Base-by-base conservation (phyloP, 2,329 filamentous ascomycete species). In the Fusarium bactridioides region DNA sequence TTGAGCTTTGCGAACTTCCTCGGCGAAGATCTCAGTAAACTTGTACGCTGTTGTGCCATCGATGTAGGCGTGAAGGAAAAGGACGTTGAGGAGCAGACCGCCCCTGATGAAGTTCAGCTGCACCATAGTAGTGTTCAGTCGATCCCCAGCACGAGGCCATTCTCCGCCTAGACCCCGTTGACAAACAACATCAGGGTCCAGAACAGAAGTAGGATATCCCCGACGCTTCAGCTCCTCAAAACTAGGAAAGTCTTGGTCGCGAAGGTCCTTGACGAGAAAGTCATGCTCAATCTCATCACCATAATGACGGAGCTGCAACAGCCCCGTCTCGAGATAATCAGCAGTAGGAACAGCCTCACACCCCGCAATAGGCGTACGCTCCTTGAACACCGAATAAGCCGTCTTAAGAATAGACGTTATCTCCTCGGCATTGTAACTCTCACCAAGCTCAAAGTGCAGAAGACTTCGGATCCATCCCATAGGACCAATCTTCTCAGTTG, bases 241-340 rank as follows among this genome's bases (percentile, higher is more conserved):
- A 10, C 55, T 50, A 7, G 63, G 64, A 19, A 67, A 67, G 16
- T 67, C 63, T 7, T 35, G 10, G 3, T 50, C 33, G 1, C 63
- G 64, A 19, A 67, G 55, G 19, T 67, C 64, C 13, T 67, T 67
- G 15, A 67, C 41, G 21, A 54, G 47, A 40, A 67, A 67, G 19
- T 67, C 64, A 15, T 67, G 56, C 4, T 67, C 47, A 13, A 67
- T 67, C 41, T 67, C 64, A 29, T 67, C 25, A 10, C 63, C 64
- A 12, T 67, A 67, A 16, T 67, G 48, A 15, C 64, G 63, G 18
- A 67, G 63, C 13, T 62, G 55, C 6, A 67, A 21, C 5, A 43
- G 15, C n/a, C 63, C 64, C 5, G 60, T 43, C 13, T 67, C 50
- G 1, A 60, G 31, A 15, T 61, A 67, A 1, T 48, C 31, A 19